A percentile compares a stretch with the other conserved stretches of the same genome.
Evolutionary conservation across 208 protist species (phyloP).

Genomic region (Acanthamoeba culbertsoni): DNA sequence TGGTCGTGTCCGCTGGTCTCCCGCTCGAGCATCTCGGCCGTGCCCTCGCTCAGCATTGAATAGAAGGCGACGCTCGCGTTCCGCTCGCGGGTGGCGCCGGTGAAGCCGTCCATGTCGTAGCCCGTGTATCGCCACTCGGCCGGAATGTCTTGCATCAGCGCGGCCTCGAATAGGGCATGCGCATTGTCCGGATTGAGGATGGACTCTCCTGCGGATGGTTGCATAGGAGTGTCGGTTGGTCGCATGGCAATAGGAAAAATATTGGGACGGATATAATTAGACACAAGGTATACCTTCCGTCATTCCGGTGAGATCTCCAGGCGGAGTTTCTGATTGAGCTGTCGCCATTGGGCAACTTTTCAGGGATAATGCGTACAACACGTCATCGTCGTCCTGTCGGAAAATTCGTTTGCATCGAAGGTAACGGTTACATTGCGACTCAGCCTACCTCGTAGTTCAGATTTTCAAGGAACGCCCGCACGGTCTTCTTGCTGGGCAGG

Average conservation of each 20-base stretch:
- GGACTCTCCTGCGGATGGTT: not conserved
- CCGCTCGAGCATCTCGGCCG: not conserved
- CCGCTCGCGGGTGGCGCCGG: not conserved
- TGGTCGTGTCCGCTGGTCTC: not conserved
- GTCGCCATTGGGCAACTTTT: slow-evolving; percentile 12
- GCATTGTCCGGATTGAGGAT: not conserved
- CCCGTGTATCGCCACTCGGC: not conserved
- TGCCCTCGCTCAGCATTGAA: not conserved
- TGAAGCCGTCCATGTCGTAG: not conserved
- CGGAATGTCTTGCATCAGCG: not conserved
- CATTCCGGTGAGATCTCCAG: no score
- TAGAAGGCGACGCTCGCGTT: slow-evolving; percentile 17
- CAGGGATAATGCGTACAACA: not conserved
- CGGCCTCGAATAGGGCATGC: not conserved
- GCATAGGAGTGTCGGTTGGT: no score
- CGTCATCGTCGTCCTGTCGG: not conserved
- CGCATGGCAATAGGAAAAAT: no score
- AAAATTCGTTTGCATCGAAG: not conserved
- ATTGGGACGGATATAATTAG: no score
- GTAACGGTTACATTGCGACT: no score
- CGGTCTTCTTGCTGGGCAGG: not conserved
- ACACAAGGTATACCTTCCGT: no score
- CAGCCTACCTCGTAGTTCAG: not conserved
- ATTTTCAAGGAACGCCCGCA: not conserved
- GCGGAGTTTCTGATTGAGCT: no score